phyloP scores from a whole-genome alignment of 768 basidiomycete genomes.

The Lactarius hengduanensis region DNA sequence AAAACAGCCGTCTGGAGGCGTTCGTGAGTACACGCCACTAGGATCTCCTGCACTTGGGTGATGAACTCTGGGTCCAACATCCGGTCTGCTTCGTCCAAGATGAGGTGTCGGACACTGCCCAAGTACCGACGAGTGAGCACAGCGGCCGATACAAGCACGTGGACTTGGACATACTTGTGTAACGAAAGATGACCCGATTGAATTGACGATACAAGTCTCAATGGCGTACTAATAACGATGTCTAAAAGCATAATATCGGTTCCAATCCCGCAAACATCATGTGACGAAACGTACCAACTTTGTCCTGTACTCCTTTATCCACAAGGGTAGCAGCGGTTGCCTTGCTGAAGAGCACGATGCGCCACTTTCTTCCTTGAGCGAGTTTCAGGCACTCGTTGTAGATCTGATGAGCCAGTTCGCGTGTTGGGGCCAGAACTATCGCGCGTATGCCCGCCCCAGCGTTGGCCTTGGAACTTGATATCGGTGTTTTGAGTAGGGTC shows the following conservation, averaged over 20 bases:
- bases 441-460: conserved; percentile 66
- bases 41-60: conserved; percentile 83
- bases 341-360: conserved; percentile 80
- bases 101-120: conserved; percentile 74
- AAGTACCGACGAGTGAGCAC: conserved; percentile 5
- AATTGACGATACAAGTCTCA: conserved; percentile 81
- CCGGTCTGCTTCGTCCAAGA: conserved; percentile 90
- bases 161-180: conserved; percentile 55
- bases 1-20: conserved; percentile 84
- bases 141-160: background rate
- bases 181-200: conserved; percentile 65
- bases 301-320: conserved; percentile 69
- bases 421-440: conserved; percentile 84
- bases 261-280: background rate
- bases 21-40: conserved; percentile 69
- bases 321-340: conserved; percentile 81
- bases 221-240: conserved; percentile 88
- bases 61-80: conserved; percentile 89
- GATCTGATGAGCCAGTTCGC: conserved; percentile 96
- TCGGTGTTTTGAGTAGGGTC: conserved; percentile 53
- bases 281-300: conserved; percentile 60
- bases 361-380: conserved; percentile 80
- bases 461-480: conserved; percentile 45
- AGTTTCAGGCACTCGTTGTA: conserved; percentile 86
- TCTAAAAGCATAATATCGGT: conserved; percentile 48